Percentiles rank a stretch among this genome's conserved stretches.
These are phyloP conservation scores for Beta corolliflora DNA, from an alignment of 179 eudicot species.

Conservation along the genomic window DNA sequence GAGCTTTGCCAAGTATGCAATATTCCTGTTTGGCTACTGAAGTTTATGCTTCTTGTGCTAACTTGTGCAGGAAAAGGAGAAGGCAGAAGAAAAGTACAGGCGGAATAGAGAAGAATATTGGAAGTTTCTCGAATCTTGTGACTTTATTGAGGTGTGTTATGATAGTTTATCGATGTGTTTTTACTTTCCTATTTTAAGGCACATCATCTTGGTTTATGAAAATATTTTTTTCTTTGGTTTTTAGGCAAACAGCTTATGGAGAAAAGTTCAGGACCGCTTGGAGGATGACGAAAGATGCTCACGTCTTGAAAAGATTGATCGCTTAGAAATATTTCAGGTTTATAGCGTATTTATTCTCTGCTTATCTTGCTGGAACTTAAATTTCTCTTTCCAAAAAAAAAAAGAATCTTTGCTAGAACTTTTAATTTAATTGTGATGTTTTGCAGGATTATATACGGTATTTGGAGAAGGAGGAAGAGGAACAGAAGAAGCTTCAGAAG, in stretches of 20 bases:
- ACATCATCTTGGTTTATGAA: slow-evolving; percentile 1
- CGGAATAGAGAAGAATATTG: slow-evolving; percentile 75
- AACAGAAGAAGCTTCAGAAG: slow-evolving; percentile 84
- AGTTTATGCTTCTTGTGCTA: slow-evolving; percentile 16
- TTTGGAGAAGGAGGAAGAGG: slow-evolving; percentile 94
- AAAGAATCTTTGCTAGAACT: too few relatives aligned
- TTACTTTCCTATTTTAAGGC: not conserved
- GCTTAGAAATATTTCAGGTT: slow-evolving; percentile 90
- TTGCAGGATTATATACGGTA: slow-evolving; percentile 91
- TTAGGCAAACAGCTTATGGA: slow-evolving; percentile 89
- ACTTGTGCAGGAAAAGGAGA: slow-evolving; percentile 74
- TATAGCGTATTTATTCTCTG: not conserved
- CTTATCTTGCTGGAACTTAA: slow-evolving; percentile 7
- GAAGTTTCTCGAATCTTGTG: slow-evolving; percentile 82
- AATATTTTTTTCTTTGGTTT: not conserved
- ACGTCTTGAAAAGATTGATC: slow-evolving; percentile 91
- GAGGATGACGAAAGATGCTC: slow-evolving; percentile 93
- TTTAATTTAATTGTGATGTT: slow-evolving; percentile 17
- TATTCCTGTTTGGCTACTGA: slow-evolving; percentile 11
- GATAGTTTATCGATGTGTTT: not conserved
- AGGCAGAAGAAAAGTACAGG: slow-evolving; percentile 85
- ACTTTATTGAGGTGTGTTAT: slow-evolving; percentile 73
- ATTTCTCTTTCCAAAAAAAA: too few relatives aligned
- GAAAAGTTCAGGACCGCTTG: slow-evolving; percentile 92
- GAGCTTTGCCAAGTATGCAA: not conserved